Conservation (phyloP, 768 basidiomycete species). For the Podaxis pistillaris region DNA sequence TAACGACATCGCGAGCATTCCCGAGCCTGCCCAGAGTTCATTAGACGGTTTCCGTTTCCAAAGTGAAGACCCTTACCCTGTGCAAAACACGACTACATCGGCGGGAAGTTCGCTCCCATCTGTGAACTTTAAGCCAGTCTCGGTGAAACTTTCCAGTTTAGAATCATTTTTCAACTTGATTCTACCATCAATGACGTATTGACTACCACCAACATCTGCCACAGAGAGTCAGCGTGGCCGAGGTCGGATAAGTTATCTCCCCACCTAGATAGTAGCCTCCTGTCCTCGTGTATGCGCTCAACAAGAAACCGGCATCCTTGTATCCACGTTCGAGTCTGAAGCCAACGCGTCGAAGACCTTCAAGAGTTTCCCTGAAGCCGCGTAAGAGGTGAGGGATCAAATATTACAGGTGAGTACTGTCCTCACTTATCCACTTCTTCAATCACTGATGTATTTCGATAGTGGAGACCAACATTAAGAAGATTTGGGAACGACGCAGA, state of each 20-base stretch:
- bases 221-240: not conserved
- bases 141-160: constrained; percentile 42
- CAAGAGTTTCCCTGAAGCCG: constrained; percentile 28
- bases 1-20: constrained; percentile 36
- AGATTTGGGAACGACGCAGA: constrained; percentile 38
- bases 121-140: constrained; percentile 44
- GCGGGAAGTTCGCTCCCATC: constrained; percentile 45
- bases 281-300: constrained; percentile 27
- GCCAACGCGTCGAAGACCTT: constrained; percentile 39
- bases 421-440: constrained; percentile 39
- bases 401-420: not conserved
- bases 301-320: constrained; percentile 34
- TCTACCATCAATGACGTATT: constrained; percentile 62
- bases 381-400: not conserved
- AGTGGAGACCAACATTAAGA: constrained; percentile 16
- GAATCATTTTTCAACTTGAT: constrained; percentile 70
- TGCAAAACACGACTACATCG: constrained; percentile 59
- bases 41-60: not conserved
- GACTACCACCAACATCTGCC: constrained; percentile 56
- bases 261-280: constrained; percentile 39
- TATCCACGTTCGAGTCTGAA: constrained; percentile 43
- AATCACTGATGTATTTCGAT: constrained; percentile 13
- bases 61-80: constrained; percentile 40
- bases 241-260: not conserved
- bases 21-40: constrained; percentile 37